Base-by-base conservation (phyloP, 176 grass and related monocot genomes). In the Ampelocalamus luodianensis region DNA sequence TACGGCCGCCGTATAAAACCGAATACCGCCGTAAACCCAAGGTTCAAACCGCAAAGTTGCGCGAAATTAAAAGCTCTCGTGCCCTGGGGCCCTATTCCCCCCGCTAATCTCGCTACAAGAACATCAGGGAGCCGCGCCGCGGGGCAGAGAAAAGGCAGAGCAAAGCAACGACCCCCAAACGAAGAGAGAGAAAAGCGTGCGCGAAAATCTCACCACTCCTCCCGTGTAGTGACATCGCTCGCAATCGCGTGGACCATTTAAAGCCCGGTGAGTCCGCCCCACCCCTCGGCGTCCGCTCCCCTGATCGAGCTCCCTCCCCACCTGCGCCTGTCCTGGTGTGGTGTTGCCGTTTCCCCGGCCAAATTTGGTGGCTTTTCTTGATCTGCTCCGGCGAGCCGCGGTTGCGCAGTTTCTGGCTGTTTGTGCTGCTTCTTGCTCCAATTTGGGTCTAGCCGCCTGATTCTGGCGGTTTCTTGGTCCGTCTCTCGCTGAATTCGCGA, bases 61-160 rank as follows among this genome's bases (percentile, higher is more conserved):
- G 1, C 18, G 18, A 51, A 70, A 71, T 15, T 10, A 29, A 71
- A 69, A 44, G 79, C 54, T 65, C 20, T 15, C 23, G 10, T 18
- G 11, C 26, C 53, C 44, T 50, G 54, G 38, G 59, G 14, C 68
- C 82, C 77, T 17, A n/a, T 40, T 39, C 14, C 29, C 37, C 68
- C 68, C 89, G 85, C 68, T 83, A 61, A 90, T 90, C 85, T 68
- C 89, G 89, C 26, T 73, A 50, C 51, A 63, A 71, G 62, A 62
- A 26, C 40, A 22, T 40, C 79, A 37, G 59, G 24, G 39, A 1
- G 13, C 76, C 23, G 24, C 61, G 77, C 69, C 69, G 78, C 63
- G 29, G 78, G 46, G 29, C 62, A 53, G 34, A 14, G 5, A 10
- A 17, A 15, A 7, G 5, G 1, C 20, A 10, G 9, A 6, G 5